A percentile compares a stretch with the other conserved stretches of the same genome.
These are phyloP conservation scores for Triticum monococcum DNA, from an alignment of 176 grass and related monocot species.

Conservation along the genomic window DNA sequence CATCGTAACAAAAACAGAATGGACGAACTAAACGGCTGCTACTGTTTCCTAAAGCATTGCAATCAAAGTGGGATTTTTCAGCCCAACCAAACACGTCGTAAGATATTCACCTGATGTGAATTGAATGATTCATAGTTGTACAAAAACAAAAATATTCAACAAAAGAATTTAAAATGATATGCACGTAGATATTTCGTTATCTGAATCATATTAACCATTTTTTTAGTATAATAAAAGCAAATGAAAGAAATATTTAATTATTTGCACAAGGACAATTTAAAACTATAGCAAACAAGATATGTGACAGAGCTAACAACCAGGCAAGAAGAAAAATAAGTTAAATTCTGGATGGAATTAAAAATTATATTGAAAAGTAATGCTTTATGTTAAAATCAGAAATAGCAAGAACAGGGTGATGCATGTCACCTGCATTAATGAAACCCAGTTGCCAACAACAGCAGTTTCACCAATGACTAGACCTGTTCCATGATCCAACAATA, in stretches of 20 bases:
- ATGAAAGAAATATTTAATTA: not conserved
- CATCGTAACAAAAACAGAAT: too few species aligned
- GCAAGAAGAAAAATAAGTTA: not conserved
- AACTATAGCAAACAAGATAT: not conserved
- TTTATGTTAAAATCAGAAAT: not conserved
- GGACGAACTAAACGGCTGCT: too few species aligned
- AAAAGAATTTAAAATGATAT: not conserved
- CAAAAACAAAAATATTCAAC: not conserved
- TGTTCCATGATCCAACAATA: conserved; percentile 97
- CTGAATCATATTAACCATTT: not conserved
- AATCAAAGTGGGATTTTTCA: too few species aligned
- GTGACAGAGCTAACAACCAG: not conserved
- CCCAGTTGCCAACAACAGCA: conserved; percentile 95
- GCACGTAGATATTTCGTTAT: not conserved
- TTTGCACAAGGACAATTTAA: not conserved
- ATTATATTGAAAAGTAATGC: not conserved
- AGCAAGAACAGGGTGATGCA: not conserved
- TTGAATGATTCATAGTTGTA: not conserved
- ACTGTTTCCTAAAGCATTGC: too few species aligned
- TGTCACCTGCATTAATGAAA: conserved; percentile 94
- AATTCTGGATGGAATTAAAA: not conserved
- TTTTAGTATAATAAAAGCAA: not conserved
- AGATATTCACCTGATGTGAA: not conserved
- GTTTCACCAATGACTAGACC: conserved; percentile 99
- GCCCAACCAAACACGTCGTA: not conserved